phyloP scores from a whole-genome alignment of 129 eudicot genomes.

The Scalesia atractyloides region DNA sequence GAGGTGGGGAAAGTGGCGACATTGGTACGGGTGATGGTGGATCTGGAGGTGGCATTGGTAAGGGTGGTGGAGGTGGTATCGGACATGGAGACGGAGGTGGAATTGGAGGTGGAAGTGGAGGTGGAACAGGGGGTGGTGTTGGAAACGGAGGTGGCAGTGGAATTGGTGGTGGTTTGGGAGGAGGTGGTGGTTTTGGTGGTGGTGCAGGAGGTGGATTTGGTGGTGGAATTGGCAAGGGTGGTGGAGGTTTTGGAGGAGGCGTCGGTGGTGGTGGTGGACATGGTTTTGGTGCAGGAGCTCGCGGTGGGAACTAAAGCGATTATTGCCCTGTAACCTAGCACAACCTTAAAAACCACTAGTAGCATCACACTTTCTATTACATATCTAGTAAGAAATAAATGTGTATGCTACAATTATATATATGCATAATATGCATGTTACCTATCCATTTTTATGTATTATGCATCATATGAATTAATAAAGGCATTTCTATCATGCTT shows the following conservation, averaged over 20 bases:
- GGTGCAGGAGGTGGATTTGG: slow-evolving; percentile 14
- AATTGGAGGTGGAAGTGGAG: slow-evolving; percentile 17
- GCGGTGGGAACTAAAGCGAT: slow-evolving; percentile 6
- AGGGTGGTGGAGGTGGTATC: slow-evolving; percentile 3
- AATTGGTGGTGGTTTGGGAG: not conserved
- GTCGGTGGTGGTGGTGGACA: not conserved
- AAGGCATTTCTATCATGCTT: not conserved
- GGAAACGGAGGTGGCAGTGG: not conserved
- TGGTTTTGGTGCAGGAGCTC: not conserved
- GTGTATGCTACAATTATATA: not conserved
- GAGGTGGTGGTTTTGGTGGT: slow-evolving; percentile 14
- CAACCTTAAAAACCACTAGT: not conserved
- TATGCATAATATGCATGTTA: not conserved
- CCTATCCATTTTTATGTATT: not conserved
- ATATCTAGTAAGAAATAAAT: not conserved
- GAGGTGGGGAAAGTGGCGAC: too few relatives aligned
- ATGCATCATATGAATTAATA: not conserved
- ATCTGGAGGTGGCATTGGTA: slow-evolving; percentile 23
- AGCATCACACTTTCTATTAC: not conserved
- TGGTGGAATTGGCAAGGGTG: slow-evolving; percentile 11
- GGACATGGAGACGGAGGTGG: not conserved
- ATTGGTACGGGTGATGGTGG: slow-evolving; percentile 12
- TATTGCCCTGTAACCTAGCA: not conserved
- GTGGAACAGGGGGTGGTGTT: not conserved
- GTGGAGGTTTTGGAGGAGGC: slow-evolving; percentile 9